Base-by-base conservation (phyloP, 1,284 basidiomycete species). In the Mycosarcoma mackinlayi region DNA sequence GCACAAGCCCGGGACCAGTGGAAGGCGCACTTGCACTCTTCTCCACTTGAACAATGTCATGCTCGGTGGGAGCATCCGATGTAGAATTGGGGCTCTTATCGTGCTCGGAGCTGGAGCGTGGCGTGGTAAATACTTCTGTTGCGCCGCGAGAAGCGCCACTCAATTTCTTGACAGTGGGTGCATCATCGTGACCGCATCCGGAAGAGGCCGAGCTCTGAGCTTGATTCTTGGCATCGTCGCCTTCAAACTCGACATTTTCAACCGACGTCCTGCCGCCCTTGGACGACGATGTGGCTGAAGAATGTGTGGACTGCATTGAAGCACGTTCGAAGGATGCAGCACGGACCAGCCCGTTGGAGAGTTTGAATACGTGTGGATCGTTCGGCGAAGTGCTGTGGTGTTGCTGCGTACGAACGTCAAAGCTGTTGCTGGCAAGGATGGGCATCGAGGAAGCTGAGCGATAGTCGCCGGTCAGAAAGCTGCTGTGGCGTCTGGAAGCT, bases 401-500 rank as follows among this genome's bases (percentile, higher is more conserved):
- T 39, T 18, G 40, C 5, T 41, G 27, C 16, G 40, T n/a, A 13
- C 41, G 39, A 6, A 41, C 19, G 23, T 55, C 46, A 35, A 71
- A 62, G 38, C 58, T 71, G 37, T 56, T 65, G 47, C 50, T 58
- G 19, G 67, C 45, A 30, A 65, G 34, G 44, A 71, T 48, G 19
- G 67, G 67, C 30, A 71, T 61, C 33, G 50, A 27, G n/a, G 54
- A 39, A 19, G 44, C 49, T 8, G 58, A 45, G 5, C 57, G 47
- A 30, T 54, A 55, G 8, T 71, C 67, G 21, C 62, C 62, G 6
- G 46, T 31, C 6, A 71, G 47, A 38, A 71, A 65, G 40, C 67
- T 71, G 58, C 67, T 71, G 53, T 71, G 67, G 25, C 67, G 52
- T 9, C 67, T 53, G 30, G 67, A 71, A 19, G 61, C 53, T 30